Evolutionary conservation across 176 grass and related monocot genomes (phyloP).

Genomic region (Lolium multiflorum): DNA sequence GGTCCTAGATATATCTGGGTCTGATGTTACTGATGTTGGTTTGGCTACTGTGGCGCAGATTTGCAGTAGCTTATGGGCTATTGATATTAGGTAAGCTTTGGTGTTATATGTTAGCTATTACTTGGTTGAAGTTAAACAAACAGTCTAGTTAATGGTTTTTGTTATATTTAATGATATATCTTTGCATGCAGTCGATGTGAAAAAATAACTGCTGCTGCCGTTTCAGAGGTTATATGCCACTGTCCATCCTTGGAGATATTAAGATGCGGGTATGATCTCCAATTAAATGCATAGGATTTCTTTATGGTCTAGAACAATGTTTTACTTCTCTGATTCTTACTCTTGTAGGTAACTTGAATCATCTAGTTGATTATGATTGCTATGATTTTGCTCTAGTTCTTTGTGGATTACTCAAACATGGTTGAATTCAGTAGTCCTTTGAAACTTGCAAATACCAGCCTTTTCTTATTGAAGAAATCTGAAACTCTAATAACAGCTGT

Average conservation of each 20-base stretch:
- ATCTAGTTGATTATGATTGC: background rate
- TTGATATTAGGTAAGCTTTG: constrained; percentile 88
- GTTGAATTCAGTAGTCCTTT: no score
- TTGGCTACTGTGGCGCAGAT: constrained; percentile 63
- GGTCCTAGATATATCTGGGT: constrained; percentile 88
- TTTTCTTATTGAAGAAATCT: background rate
- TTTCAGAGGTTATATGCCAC: constrained; percentile 74
- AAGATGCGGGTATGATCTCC: constrained; percentile 87
- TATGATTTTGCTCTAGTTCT: background rate
- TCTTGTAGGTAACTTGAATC: background rate
- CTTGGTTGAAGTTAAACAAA: background rate
- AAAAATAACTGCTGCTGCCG: constrained; percentile 62
- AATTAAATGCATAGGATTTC: constrained; percentile 4
- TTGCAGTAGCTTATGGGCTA: constrained; percentile 72
- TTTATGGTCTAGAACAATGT: background rate
- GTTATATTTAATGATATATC: constrained; percentile 19
- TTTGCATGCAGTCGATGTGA: constrained; percentile 70
- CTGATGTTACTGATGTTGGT: constrained; percentile 78
- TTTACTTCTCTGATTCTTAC: background rate
- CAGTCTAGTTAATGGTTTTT: constrained; percentile 12
- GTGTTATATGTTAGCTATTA: background rate
- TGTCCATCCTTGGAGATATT: constrained; percentile 84
- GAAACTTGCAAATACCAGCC: background rate
- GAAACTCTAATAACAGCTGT: background rate
- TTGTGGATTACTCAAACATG: background rate